Evolutionary conservation across 148 eudicot species (phyloP), one percentile per base, ranked within the genome.

Genomic region (Silene uniflora): DNA sequence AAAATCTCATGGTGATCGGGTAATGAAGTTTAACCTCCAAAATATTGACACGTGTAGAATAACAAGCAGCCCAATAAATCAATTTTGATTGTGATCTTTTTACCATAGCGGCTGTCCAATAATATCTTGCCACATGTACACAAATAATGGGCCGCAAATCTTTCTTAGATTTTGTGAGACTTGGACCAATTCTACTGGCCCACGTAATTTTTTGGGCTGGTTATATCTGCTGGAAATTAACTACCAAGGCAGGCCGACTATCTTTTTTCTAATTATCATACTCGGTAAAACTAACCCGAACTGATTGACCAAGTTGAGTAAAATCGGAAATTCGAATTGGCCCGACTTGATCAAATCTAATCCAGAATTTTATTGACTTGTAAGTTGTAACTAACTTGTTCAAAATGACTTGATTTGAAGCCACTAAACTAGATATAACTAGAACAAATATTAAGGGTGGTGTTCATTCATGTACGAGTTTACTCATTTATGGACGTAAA

Each of bases 91-190:
- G 27, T 8, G 29, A 69, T 69, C 72, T 69, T 62, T 62, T 23
- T 63, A 17, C 42, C 24, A 2, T 24, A 25, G 1, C 9, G 12
- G 66, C 23, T 9, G 13, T 27, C 77, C 77, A 75, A 52, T 75
- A n/a, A n/a, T 1, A n/a, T 2, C 0, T 16, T 52, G 4, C 27
- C 77, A 75, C 77, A 62, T 64, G 25, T 52, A 13, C 11, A 27
- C 0, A 0, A 52, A 18, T 7, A 10, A 44, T 74, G 58, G 67
- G 44, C 71, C 60, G 77, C 58, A 52, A 67, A 75, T 75, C 62
- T 75, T 44, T 5, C 14, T 1, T 23, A 49, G 60, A 70, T 49
- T 47, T 16, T 8, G 1, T 49, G 10, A 23, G 35, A 70, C 39
- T 29, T 49, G 73, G 73, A 12, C 23, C 14, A 70, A 67, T 35